Conservation (phyloP, 1,284 basidiomycete genomes). For the Irpex rosettiformis region DNA sequence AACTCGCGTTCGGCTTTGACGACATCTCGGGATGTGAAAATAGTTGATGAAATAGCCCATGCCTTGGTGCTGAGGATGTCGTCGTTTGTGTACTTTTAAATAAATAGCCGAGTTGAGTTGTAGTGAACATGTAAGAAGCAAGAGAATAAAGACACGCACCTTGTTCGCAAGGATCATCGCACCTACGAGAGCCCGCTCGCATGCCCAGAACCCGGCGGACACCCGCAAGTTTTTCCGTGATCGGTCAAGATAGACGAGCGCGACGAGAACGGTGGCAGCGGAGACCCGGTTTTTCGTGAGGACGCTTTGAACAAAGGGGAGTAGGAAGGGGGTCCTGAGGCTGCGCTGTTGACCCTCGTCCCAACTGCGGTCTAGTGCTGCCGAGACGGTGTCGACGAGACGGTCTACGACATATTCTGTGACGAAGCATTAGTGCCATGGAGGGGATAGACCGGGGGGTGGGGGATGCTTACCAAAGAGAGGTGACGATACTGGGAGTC, state of each 20-base stretch:
- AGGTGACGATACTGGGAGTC: constrained; percentile 14
- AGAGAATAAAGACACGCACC: constrained; percentile 33
- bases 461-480: constrained; percentile 46
- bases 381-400: constrained; percentile 57
- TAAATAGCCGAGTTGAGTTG: neutral
- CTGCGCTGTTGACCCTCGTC: constrained; percentile 38
- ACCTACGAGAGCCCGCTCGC: constrained; percentile 65
- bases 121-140: neutral
- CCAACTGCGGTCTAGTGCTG: constrained; percentile 38
- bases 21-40: constrained; percentile 10
- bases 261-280: constrained; percentile 48
- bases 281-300: constrained; percentile 53
- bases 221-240: constrained; percentile 56
- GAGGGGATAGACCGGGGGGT: constrained; percentile 1
- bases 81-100: constrained; percentile 54
- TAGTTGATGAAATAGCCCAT: constrained; percentile 47
- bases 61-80: constrained; percentile 58
- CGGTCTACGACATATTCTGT: constrained; percentile 57
- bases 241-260: constrained; percentile 58
- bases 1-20: constrained; percentile 16
- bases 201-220: constrained; percentile 58
- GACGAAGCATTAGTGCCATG: constrained; percentile 1
- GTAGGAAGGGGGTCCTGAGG: constrained; percentile 37
- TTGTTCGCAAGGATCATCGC: constrained; percentile 62
- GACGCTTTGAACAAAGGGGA: constrained; percentile 49